Conservation (phyloP, 2,329 filamentous ascomycete genomes). For the Chaetothyriales sp. region DNA sequence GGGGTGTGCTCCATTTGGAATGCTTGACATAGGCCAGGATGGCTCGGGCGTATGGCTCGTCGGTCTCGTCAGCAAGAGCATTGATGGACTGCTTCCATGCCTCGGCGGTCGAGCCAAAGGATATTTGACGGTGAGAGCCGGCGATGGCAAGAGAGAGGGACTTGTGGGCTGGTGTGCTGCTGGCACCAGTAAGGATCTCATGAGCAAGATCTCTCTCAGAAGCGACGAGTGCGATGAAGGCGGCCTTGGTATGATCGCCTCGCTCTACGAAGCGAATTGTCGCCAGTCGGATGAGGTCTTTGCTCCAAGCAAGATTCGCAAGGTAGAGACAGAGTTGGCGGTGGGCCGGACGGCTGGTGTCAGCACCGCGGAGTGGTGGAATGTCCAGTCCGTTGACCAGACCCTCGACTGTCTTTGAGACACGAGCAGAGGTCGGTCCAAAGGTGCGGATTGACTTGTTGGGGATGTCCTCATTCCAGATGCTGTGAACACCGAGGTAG, state of each 20-base stretch:
- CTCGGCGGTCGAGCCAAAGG: slow-evolving; percentile 27
- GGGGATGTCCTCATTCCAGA: slow-evolving; percentile 46
- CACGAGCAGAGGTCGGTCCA: slow-evolving; percentile 7
- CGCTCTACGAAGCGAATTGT: slow-evolving; percentile 39
- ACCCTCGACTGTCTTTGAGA: slow-evolving; percentile 32
- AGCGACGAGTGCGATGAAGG: slow-evolving; percentile 49
- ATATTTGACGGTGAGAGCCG: slow-evolving; percentile 19
- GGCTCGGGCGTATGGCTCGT: slow-evolving; percentile 48
- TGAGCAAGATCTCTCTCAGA: slow-evolving; percentile 46
- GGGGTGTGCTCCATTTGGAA: slow-evolving; percentile 46
- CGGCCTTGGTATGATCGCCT: slow-evolving; percentile 47
- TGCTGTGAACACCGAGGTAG: slow-evolving; percentile 44
- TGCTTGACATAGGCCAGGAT: slow-evolving; percentile 47
- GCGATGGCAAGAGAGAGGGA: slow-evolving; percentile 42
- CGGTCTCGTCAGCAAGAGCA: slow-evolving; percentile 49
- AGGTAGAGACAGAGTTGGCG: slow-evolving; percentile 47
- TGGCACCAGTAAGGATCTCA: slow-evolving; percentile 40
- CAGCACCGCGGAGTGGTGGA: slow-evolving; percentile 37
- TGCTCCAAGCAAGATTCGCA: slow-evolving; percentile 44
- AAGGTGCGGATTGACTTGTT: slow-evolving; percentile 6
- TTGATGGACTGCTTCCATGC: slow-evolving; percentile 49
- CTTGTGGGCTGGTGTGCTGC: slow-evolving; percentile 41
- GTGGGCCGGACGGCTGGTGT: slow-evolving; percentile 41
- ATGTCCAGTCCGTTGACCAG: slow-evolving; percentile 39
- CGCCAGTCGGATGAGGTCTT: slow-evolving; percentile 34